These are phyloP conservation scores for Claviceps sp. DNA, from an alignment of 2,329 filamentous ascomycete species.

Conservation along the genomic window DNA sequence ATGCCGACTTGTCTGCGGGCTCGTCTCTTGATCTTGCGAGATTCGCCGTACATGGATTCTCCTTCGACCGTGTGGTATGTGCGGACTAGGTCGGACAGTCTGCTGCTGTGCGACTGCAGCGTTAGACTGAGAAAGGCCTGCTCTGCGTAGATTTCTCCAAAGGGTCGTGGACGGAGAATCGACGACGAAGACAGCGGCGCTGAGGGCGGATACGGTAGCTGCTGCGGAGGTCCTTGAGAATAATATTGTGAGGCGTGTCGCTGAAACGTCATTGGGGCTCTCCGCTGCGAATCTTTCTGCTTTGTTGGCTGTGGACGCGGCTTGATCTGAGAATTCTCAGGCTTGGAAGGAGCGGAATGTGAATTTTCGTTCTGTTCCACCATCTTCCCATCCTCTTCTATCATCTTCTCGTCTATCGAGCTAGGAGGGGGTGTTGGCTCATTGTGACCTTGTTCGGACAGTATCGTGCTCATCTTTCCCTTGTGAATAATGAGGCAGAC, in stretches of 20 bases:
- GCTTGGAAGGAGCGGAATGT: not conserved
- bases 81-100: slow-evolving; percentile 24
- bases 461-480: not conserved
- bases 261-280: not conserved
- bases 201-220: not conserved
- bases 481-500: not conserved
- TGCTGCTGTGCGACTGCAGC: slow-evolving; percentile 27
- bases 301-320: not conserved
- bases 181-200: not conserved
- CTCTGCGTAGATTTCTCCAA: slow-evolving; percentile 32
- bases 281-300: not conserved
- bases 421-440: slow-evolving; percentile 3
- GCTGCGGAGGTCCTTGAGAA: not conserved
- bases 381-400: not conserved
- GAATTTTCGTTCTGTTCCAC: not conserved
- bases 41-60: slow-evolving; percentile 12
- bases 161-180: slow-evolving; percentile 24
- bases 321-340: not conserved
- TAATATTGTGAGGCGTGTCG: not conserved
- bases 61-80: slow-evolving; percentile 25
- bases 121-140: slow-evolving; percentile 29
- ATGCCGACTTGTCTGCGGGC: slow-evolving; percentile 28
- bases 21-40: slow-evolving; percentile 16
- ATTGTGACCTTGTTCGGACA: slow-evolving; percentile 1
- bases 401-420: not conserved